Evolutionary conservation across 1,284 basidiomycete species (phyloP).

Genomic region (Cryptococcus floricola): DNA sequence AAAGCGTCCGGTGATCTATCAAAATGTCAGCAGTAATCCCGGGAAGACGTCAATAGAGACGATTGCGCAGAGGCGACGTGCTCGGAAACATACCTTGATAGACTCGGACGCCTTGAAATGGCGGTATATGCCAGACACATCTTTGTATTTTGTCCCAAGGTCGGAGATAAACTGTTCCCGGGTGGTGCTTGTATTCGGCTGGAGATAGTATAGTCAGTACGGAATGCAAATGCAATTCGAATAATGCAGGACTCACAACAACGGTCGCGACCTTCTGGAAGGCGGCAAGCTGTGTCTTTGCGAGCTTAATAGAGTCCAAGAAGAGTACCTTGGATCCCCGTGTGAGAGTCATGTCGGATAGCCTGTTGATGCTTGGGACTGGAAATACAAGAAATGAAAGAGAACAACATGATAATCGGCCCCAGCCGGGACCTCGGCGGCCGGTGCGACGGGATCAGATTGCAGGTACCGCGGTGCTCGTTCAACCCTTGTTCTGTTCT

Average conservation of each 20-base stretch:
- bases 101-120: constrained; percentile 32
- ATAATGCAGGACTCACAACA: constrained; percentile 12
- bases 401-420: no score
- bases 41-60: no score
- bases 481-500: no score
- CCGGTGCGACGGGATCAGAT: no score
- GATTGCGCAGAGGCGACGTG: no score
- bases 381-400: no score
- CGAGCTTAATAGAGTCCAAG: constrained; percentile 27
- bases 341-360: neutral
- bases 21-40: no score
- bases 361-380: no score
- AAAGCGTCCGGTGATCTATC: constrained; percentile 24
- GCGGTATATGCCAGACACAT: constrained; percentile 23
- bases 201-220: neutral
- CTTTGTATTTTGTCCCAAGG: constrained; percentile 15
- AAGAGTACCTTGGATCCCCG: constrained; percentile 23
- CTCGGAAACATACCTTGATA: constrained; percentile 14
- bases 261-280: constrained; percentile 15
- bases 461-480: no score
- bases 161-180: constrained; percentile 22
- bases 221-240: neutral
- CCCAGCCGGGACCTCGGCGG: no score
- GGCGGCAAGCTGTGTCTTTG: constrained; percentile 12
- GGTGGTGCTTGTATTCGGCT: constrained; percentile 19